Evolutionary conservation across 2,329 filamentous ascomycete genomes (phyloP).

Genomic region (Chlorencoelia australis): DNA sequence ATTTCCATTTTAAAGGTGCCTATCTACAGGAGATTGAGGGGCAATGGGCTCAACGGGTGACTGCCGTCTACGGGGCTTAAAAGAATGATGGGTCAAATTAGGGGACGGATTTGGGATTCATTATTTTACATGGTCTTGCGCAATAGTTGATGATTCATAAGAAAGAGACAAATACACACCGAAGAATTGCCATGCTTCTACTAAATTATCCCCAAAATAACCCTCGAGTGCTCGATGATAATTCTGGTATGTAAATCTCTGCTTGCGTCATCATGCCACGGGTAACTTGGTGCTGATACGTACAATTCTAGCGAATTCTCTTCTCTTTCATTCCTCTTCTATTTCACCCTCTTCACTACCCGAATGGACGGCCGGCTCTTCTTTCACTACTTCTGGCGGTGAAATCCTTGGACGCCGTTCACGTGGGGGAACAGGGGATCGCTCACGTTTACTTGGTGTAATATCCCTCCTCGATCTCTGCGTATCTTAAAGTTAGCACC

Average conservation of each 20-base stretch:
- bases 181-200: constrained; percentile 4
- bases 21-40: constrained; percentile 34
- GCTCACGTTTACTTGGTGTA: constrained; percentile 41
- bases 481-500: constrained; percentile 11
- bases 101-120: constrained; percentile 12
- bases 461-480: constrained; percentile 50
- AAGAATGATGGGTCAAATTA: constrained; percentile 5
- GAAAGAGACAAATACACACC: constrained; percentile 12
- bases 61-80: constrained; percentile 36
- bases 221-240: background rate
- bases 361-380: constrained; percentile 42
- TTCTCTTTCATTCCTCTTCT: constrained; percentile 56
- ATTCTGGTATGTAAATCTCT: constrained; percentile 12
- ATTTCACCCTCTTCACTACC: constrained; percentile 98
- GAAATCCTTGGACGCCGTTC: constrained; percentile 47
- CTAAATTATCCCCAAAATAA: background rate
- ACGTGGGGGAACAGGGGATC: constrained; percentile 42
- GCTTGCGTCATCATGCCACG: constrained; percentile 26
- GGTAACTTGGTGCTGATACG: constrained; percentile 26
- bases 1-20: constrained; percentile 10
- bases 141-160: constrained; percentile 10
- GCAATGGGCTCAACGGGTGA: constrained; percentile 53
- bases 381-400: constrained; percentile 39
- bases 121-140: constrained; percentile 11
- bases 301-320: constrained; percentile 22